Evolutionary conservation across 805 yeast species (phyloP), one percentile per base, ranked within the genome.

Genomic region (Suhomyces sp.): DNA sequence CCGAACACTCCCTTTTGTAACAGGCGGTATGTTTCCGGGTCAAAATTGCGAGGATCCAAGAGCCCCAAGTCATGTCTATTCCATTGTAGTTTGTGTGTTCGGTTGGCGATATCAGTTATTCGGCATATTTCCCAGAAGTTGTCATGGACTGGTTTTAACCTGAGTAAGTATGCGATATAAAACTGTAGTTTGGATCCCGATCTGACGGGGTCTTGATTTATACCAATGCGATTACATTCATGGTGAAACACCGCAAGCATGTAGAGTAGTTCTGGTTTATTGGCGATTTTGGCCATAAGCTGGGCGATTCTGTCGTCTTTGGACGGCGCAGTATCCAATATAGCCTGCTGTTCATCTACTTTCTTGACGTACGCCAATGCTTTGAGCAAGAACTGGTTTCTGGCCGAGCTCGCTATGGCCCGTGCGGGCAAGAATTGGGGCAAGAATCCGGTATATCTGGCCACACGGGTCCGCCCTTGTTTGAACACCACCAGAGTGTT

Each of bases 41-140:
- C 57, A 55, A 72, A 75, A 54, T 75, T 63, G 44, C 54, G 54
- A 1, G 80, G 80, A 55, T 75, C 79, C 31, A 75, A 59, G 5
- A 74, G 47, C 12, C 80, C 80, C 15, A 75, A 54, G 36, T 65
- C 55, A 13, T 54, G 41, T 2, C 66, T 63, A 40, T 59, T 51
- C 44, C 59, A 61, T 7, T 62, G 60, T 26, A 75, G 55, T 44
- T 45, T 46, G 56, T 75, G 77, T 8, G 50, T 55, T 24, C 68
- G 70, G 40, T 69, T 60, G 13, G 76, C 65, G 5, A 74, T 60
- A 29, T 70, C 68, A 33, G 57, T 53, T 6, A 60, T 47, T 22
- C 57, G 65, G 52, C 77, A 71, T 48, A 64, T 59, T 5, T 68
- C 73, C 78, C 79, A 75, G 51, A 75, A 75, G 17, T 68, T 58